Evolutionary conservation across 257 asterid genomes (phyloP).

Genomic region (Plantago ovata): DNA sequence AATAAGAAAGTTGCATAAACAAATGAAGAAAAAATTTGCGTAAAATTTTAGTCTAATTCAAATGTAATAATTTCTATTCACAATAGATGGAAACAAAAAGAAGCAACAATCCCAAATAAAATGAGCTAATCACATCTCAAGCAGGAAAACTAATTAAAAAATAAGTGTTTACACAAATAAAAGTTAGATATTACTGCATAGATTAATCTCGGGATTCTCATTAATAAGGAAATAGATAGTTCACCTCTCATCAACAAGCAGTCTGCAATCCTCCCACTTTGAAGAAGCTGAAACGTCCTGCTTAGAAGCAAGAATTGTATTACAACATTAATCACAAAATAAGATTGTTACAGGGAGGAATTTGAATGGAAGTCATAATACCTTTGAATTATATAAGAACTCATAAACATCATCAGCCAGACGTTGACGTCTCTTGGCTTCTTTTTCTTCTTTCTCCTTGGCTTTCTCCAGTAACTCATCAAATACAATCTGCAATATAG

Average conservation of each 20-base stretch:
- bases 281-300: slow-evolving; percentile 76
- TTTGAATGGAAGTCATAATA: slow-evolving; percentile 19
- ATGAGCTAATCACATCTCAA: slow-evolving; percentile 15
- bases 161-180: neutral
- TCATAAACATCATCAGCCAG: slow-evolving; percentile 58
- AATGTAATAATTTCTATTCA: no score
- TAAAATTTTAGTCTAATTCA: no score
- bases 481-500: slow-evolving; percentile 53
- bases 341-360: slow-evolving; percentile 14
- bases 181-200: slow-evolving; percentile 1
- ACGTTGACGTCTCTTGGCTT: slow-evolving; percentile 82
- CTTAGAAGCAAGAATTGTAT: slow-evolving; percentile 12
- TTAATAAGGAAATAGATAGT: slow-evolving; percentile 15
- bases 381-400: slow-evolving; percentile 63
- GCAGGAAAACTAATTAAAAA: neutral
- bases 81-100: no score
- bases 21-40: no score
- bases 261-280: slow-evolving; percentile 79
- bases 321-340: slow-evolving; percentile 15
- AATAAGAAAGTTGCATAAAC: no score
- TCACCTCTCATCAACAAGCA: slow-evolving; percentile 70
- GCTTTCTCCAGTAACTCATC: slow-evolving; percentile 64
- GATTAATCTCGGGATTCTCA: neutral
- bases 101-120: no score
- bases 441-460: slow-evolving; percentile 88